phyloP scores from a whole-genome alignment of 108 stramenopile genomes.

The Cyclotella sp. region DNA sequence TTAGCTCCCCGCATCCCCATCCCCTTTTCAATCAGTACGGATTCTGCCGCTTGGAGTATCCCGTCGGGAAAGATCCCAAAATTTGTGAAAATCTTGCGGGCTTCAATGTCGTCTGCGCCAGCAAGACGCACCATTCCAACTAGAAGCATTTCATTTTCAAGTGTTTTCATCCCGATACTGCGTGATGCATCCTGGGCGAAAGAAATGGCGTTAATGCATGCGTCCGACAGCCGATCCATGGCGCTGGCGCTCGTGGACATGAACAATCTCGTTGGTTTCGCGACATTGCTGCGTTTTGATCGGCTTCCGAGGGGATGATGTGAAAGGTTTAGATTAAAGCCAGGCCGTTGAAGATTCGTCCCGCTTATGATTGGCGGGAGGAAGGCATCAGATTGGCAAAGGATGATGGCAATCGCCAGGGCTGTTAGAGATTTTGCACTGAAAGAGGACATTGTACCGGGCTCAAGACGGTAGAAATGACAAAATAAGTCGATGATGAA shows the following conservation, averaged over 20 bases:
- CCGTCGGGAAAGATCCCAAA: constrained; percentile 52
- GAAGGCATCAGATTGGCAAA: too few species aligned
- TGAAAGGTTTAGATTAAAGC: too few species aligned
- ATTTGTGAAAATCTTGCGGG: constrained; percentile 39
- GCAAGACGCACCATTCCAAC: constrained; percentile 47
- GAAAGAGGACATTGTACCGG: too few species aligned
- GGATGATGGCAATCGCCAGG: too few species aligned
- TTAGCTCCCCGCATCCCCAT: background rate
- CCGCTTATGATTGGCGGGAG: too few species aligned
- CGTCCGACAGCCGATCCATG: constrained; percentile 51
- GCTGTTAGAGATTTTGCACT: too few species aligned
- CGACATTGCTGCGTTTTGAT: too few species aligned
- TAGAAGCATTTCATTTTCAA: constrained; percentile 39
- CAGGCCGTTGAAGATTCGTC: too few species aligned
- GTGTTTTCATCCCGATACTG: constrained; percentile 10
- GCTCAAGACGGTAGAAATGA: too few species aligned
- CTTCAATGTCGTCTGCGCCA: constrained; percentile 38
- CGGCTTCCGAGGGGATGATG: too few species aligned
- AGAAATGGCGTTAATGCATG: constrained; percentile 34
- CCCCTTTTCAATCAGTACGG: constrained; percentile 28
- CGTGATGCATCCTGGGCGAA: constrained; percentile 32
- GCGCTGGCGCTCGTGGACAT: constrained; percentile 31
- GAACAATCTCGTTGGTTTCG: constrained; percentile 15
- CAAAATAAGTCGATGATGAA: too few species aligned
- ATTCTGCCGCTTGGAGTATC: constrained; percentile 31